These are phyloP conservation scores for Wickerhamomyces kurtzmanii DNA, from an alignment of 805 yeast species.

Conservation along the genomic window DNA sequence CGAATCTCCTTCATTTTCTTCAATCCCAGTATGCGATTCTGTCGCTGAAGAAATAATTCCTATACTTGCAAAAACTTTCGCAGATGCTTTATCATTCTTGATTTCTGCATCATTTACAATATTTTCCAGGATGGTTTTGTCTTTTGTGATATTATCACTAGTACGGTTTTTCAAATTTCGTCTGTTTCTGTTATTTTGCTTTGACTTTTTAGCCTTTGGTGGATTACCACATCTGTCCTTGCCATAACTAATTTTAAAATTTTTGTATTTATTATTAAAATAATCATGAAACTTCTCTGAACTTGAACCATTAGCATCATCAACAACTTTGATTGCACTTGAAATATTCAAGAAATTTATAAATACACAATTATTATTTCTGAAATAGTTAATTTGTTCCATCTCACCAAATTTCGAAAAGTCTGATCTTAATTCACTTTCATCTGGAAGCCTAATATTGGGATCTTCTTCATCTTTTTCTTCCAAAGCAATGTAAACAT, in stretches of 20 bases:
- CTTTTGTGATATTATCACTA: too few species aligned
- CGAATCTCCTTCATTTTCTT: too few species aligned
- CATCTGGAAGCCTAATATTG: conserved; percentile 29
- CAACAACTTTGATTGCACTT: conserved; percentile 56
- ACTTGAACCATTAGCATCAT: conserved; percentile 35
- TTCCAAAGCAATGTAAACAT: conserved; percentile 60
- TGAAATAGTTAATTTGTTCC: conserved; percentile 68
- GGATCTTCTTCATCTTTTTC: conserved; percentile 20
- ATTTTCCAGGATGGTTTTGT: too few species aligned
- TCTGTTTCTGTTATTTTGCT: conserved; percentile 28
- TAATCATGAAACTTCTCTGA: conserved; percentile 24
- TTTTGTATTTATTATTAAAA: conserved; percentile 35
- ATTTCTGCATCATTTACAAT: too few species aligned
- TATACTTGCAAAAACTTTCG: too few species aligned
- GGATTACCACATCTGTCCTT: conserved; percentile 78
- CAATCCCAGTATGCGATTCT: too few species aligned
- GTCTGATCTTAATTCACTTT: conserved; percentile 43
- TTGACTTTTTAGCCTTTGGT: conserved; percentile 39
- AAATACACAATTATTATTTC: conserved; percentile 65
- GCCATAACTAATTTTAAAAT: conserved; percentile 57
- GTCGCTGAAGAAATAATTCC: too few species aligned
- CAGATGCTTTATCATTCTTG: too few species aligned
- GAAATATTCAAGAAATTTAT: conserved; percentile 56
- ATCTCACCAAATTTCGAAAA: conserved; percentile 57
- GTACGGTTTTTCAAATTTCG: conserved; percentile 12